Evolutionary conservation across 768 basidiomycete species (phyloP).

Genomic region (Cyathus striatus): DNA sequence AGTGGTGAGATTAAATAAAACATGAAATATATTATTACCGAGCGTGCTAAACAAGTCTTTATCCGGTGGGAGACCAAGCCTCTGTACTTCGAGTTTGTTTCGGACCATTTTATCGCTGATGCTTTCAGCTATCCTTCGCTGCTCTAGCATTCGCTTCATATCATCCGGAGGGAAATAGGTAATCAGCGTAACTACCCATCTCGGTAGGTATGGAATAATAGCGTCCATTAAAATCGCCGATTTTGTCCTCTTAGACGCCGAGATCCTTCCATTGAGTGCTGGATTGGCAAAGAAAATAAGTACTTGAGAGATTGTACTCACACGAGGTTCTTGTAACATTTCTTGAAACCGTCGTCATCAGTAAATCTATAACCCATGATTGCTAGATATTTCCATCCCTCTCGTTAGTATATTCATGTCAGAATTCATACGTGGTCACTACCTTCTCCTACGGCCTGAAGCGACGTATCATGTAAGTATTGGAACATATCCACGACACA

Average conservation of each 20-base stretch:
- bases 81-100: not conserved
- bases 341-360: not conserved
- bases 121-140: not conserved
- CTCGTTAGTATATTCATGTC: too few species aligned
- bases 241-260: not conserved
- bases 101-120: not conserved
- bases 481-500: not conserved
- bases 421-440: not conserved
- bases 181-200: not conserved
- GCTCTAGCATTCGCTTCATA: not conserved
- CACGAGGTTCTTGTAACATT: not conserved
- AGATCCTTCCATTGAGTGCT: not conserved
- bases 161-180: not conserved
- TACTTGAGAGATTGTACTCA: not conserved
- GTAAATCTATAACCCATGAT: not conserved
- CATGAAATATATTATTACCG: not conserved
- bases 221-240: not conserved
- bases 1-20: not conserved
- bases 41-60: not conserved
- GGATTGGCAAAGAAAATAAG: not conserved
- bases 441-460: not conserved
- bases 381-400: too few species aligned
- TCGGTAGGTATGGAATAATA: not conserved
- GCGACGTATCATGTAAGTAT: not conserved
- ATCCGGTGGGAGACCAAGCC: not conserved